Evolutionary conservation across 257 asterid genomes (phyloP).

Genomic region (Echites panduratus): DNA sequence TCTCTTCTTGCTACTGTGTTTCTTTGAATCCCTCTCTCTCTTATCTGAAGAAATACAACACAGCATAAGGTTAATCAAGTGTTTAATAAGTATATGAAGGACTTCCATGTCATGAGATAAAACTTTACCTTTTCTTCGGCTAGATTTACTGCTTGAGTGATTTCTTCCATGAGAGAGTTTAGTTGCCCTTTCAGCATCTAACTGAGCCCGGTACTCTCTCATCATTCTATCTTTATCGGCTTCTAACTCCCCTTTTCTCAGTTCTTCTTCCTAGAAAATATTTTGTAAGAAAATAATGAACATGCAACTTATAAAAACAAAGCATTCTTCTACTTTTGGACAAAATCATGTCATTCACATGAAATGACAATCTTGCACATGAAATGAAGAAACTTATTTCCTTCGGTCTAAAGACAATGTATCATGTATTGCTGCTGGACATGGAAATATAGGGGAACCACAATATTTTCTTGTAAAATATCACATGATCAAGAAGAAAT

Average conservation of each 20-base stretch:
- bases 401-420: not conserved
- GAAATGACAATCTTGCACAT: not conserved
- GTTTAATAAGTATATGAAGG: slow-evolving; percentile 8
- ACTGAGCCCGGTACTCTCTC: slow-evolving; percentile 96
- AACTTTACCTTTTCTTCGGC: slow-evolving; percentile 58
- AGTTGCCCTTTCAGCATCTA: slow-evolving; percentile 88
- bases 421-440: not conserved
- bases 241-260: slow-evolving; percentile 92
- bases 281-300: slow-evolving; percentile 27
- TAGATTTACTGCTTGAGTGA: slow-evolving; percentile 68
- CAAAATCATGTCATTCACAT: not conserved
- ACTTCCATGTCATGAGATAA: slow-evolving; percentile 1
- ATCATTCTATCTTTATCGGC: slow-evolving; percentile 98
- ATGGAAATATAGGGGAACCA: not conserved
- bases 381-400: not conserved
- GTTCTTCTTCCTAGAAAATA: slow-evolving; percentile 92
- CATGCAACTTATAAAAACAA: too few species aligned
- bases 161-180: slow-evolving; percentile 86
- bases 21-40: slow-evolving; percentile 74
- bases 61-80: slow-evolving; percentile 7
- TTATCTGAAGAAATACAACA: slow-evolving; percentile 50
- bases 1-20: slow-evolving; percentile 73
- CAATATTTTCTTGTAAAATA: not conserved
- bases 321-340: not conserved
- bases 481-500: not conserved